Conservation (phyloP, 371 early-diverging fungal species). For the Apophysomyces ossiformis region DNA sequence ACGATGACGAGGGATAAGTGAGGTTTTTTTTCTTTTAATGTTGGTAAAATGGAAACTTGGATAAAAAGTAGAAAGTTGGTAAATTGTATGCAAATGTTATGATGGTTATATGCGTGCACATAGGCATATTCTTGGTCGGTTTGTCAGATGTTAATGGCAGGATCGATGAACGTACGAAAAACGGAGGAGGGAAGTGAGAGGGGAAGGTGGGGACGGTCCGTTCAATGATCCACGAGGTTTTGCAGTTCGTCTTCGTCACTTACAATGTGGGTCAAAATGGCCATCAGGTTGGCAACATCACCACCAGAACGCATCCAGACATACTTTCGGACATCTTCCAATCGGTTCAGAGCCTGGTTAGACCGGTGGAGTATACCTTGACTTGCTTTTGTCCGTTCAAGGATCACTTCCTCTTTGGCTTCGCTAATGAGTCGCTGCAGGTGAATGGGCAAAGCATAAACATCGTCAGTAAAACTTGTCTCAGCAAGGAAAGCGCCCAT, state of each 20-base stretch:
- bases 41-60: background rate
- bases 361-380: background rate
- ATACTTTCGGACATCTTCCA: slow-evolving; percentile 27
- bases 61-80: background rate
- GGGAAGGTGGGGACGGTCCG: background rate
- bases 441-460: slow-evolving; percentile 33
- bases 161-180: background rate
- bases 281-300: slow-evolving; percentile 40
- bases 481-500: slow-evolving; percentile 26
- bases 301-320: slow-evolving; percentile 31
- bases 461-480: slow-evolving; percentile 29
- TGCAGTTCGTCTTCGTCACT: slow-evolving; percentile 43
- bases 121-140: no score
- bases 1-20: background rate
- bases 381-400: slow-evolving; percentile 18
- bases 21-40: background rate
- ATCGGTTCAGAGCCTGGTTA: slow-evolving; percentile 17
- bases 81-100: background rate
- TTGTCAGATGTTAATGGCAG: no score
- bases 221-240: slow-evolving; percentile 9
- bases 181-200: background rate
- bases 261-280: slow-evolving; percentile 30
- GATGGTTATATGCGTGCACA: no score
- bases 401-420: slow-evolving; percentile 38
- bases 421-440: slow-evolving; percentile 32